Evolutionary conservation across 176 grass and related monocot genomes (phyloP).

Genomic region (Tuctoria greenei): DNA sequence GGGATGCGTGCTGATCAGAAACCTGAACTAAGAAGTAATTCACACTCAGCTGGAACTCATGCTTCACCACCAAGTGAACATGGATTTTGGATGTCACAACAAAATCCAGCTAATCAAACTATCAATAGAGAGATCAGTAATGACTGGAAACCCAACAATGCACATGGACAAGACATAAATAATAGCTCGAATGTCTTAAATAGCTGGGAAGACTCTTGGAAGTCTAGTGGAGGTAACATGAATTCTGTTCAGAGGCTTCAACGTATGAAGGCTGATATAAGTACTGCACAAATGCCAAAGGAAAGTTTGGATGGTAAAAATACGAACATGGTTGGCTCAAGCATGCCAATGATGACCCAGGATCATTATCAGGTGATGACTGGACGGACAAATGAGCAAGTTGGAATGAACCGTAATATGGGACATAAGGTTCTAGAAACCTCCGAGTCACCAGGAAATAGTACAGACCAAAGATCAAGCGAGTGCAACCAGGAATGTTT

Average conservation of each 20-base stretch:
- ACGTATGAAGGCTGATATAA: slow-evolving; percentile 53
- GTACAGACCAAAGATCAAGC: slow-evolving; percentile 47
- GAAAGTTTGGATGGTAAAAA: slow-evolving; percentile 47
- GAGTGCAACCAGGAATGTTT: slow-evolving; percentile 58
- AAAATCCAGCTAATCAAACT: slow-evolving; percentile 53
- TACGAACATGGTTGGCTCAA: slow-evolving; percentile 45
- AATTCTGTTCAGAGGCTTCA: slow-evolving; percentile 49
- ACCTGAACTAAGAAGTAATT: slow-evolving; percentile 56
- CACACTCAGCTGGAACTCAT: slow-evolving; percentile 35
- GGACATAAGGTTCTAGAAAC: slow-evolving; percentile 43
- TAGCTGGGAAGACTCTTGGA: slow-evolving; percentile 55
- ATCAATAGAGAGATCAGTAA: slow-evolving; percentile 52
- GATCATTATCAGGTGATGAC: slow-evolving; percentile 49
- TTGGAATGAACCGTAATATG: slow-evolving; percentile 51
- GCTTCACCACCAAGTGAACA: slow-evolving; percentile 42
- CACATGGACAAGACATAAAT: slow-evolving; percentile 48
- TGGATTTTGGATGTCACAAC: slow-evolving; percentile 71
- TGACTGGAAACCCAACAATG: slow-evolving; percentile 60
- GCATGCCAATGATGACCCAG: slow-evolving; percentile 38
- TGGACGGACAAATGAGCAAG: slow-evolving; percentile 47
- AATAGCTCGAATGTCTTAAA: slow-evolving; percentile 46
- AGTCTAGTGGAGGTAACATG: slow-evolving; percentile 42
- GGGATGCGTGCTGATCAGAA: slow-evolving; percentile 56
- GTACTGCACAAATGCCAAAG: slow-evolving; percentile 31
- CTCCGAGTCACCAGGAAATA: slow-evolving; percentile 59